Conservation (phyloP, 2,329 filamentous ascomycete genomes). For the Tolypocladium album region DNA sequence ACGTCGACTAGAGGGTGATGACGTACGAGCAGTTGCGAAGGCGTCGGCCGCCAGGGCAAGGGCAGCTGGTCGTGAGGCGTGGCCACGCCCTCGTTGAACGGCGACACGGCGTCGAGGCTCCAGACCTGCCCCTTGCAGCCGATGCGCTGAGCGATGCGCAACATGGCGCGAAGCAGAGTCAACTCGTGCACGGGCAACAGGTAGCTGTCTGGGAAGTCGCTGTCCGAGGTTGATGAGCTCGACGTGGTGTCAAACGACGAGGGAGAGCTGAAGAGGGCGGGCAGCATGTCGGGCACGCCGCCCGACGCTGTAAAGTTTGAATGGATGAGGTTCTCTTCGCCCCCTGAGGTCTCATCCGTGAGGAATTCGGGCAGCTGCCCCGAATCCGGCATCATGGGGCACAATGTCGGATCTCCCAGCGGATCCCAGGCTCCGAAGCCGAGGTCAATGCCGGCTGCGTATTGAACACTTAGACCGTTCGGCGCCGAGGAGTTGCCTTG, state of each 20-base stretch:
- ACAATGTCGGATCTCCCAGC: conserved; percentile 7
- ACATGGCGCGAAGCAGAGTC: conserved; percentile 33
- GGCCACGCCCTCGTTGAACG: conserved; percentile 26
- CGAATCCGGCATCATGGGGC: conserved; percentile 8
- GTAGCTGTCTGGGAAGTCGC: conserved; percentile 33
- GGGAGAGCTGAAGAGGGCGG: conserved; percentile 9
- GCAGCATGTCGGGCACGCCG: conserved; percentile 3
- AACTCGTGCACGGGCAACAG: conserved; percentile 36
- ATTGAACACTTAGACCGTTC: not conserved
- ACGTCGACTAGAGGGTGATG: conserved; percentile 49
- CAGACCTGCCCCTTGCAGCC: conserved; percentile 30
- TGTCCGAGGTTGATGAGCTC: conserved; percentile 9
- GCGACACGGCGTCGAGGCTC: conserved; percentile 33
- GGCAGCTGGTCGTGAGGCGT: conserved; percentile 29
- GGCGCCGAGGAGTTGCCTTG: not conserved
- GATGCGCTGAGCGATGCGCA: conserved; percentile 36
- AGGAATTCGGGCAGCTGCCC: conserved; percentile 4
- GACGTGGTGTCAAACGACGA: conserved; percentile 10
- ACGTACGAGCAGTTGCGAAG: conserved; percentile 34
- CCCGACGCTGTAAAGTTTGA: conserved; percentile 1
- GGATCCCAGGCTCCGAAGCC: conserved; percentile 12
- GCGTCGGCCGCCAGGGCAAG: conserved; percentile 36
- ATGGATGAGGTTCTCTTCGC: conserved; percentile 1
- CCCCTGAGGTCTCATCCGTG: conserved; percentile 1
- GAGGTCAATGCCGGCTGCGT: conserved; percentile 9